phyloP scores from a whole-genome alignment of 345 rosid genomes.

The Salix viminalis region DNA sequence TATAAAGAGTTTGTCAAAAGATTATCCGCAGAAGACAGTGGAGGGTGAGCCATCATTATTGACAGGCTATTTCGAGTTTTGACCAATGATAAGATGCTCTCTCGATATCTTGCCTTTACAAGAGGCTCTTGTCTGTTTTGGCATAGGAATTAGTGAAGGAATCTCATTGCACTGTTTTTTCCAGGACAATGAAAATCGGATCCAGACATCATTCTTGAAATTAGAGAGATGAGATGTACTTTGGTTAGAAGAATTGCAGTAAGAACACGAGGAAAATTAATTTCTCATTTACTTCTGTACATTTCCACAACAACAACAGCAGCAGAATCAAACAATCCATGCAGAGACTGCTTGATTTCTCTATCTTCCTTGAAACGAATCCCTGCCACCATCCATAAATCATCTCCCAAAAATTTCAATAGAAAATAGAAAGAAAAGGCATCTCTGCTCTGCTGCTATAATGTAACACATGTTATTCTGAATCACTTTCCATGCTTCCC shows the following conservation, averaged over 20 bases:
- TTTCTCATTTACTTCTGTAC: slow-evolving; percentile 25
- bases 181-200: background rate
- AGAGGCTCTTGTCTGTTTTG: background rate
- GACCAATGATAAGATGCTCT: background rate
- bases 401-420: slow-evolving; percentile 17
- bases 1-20: no score
- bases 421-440: slow-evolving; percentile 1
- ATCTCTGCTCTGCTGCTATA: slow-evolving; percentile 24
- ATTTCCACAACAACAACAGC: slow-evolving; percentile 8
- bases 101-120: no score
- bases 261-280: background rate
- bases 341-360: slow-evolving; percentile 7
- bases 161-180: background rate
- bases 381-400: slow-evolving; percentile 12
- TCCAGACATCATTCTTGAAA: background rate
- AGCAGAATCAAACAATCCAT: background rate
- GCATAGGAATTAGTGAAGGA: background rate
- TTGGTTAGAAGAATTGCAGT: background rate
- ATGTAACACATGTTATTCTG: slow-evolving; percentile 33
- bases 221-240: background rate
- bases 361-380: background rate
- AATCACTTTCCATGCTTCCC: slow-evolving; percentile 71
- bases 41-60: background rate
- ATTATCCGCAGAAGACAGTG: no score
- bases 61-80: background rate